A percentile compares a stretch with the other conserved stretches of the same genome.
Evolutionary conservation across 176 grass and related monocot genomes (phyloP).

Genomic region (Ananas comosus): DNA sequence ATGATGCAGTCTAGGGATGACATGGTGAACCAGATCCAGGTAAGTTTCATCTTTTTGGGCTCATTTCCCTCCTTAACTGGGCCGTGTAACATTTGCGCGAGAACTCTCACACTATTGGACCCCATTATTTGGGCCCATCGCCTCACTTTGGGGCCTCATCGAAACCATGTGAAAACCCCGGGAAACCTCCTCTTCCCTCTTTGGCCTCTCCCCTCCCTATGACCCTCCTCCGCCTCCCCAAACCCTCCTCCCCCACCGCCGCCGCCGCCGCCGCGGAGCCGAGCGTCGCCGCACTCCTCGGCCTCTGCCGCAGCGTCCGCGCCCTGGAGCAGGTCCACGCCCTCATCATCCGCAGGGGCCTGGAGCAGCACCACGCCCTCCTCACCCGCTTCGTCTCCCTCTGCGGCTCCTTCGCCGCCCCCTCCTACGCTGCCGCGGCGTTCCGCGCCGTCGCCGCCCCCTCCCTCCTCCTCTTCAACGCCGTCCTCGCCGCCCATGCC

Average conservation of each 20-base stretch:
- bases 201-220: too few species aligned
- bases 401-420: constrained; percentile 31
- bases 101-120: too few species aligned
- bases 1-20: too few species aligned
- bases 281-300: constrained; percentile 2
- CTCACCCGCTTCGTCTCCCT: constrained; percentile 51
- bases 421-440: constrained; percentile 33
- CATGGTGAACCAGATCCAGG: too few species aligned
- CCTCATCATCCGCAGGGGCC: constrained; percentile 48
- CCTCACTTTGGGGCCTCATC: too few species aligned
- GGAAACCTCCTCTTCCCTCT: too few species aligned
- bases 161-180: too few species aligned
- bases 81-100: too few species aligned
- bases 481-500: constrained; percentile 53
- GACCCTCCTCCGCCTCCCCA: neutral
- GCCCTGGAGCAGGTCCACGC: constrained; percentile 55
- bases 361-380: constrained; percentile 30
- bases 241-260: neutral
- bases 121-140: too few species aligned
- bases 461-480: constrained; percentile 35
- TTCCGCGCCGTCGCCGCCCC: constrained; percentile 35
- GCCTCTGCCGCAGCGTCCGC: constrained; percentile 15
- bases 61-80: too few species aligned
- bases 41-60: too few species aligned
- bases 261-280: neutral